Conservation (phyloP, 2,329 filamentous ascomycete genomes). For the Paracamarosporium sp. region DNA sequence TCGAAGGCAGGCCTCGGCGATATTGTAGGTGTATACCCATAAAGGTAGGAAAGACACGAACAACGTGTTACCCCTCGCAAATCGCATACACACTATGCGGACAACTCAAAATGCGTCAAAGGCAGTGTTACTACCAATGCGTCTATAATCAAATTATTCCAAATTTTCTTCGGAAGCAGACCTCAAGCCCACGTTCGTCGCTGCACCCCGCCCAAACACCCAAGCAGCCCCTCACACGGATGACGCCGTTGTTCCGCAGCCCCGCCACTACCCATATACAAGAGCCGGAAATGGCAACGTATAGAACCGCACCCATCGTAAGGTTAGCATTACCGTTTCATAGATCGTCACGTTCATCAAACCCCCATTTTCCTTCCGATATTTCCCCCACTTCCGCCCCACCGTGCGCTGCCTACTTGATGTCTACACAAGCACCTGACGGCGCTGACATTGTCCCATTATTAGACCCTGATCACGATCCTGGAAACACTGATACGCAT, state of each 20-base stretch:
- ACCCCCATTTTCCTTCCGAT: background rate
- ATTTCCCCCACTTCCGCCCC: background rate
- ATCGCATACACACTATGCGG: too few species aligned
- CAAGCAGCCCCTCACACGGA: constrained; percentile 12
- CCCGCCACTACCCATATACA: constrained; percentile 3
- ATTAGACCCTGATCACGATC: constrained; percentile 16
- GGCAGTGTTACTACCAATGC: too few species aligned
- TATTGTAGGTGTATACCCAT: too few species aligned
- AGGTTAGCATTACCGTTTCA: background rate
- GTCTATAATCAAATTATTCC: too few species aligned
- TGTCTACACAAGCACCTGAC: background rate
- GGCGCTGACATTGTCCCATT: constrained; percentile 14
- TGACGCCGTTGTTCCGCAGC: constrained; percentile 10
- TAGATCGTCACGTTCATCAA: background rate
- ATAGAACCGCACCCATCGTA: background rate
- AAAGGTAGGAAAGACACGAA: too few species aligned
- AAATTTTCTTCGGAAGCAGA: background rate
- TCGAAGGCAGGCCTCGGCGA: too few species aligned
- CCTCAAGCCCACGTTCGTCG: background rate
- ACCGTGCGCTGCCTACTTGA: background rate
- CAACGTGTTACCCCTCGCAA: too few species aligned
- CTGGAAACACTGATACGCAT: constrained; percentile 7
- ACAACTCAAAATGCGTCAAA: too few species aligned
- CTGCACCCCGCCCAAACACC: background rate
- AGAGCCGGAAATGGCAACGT: background rate